Base-by-base conservation (phyloP, 495 filamentous ascomycete genomes). In the Xylaria flabelliformis region DNA sequence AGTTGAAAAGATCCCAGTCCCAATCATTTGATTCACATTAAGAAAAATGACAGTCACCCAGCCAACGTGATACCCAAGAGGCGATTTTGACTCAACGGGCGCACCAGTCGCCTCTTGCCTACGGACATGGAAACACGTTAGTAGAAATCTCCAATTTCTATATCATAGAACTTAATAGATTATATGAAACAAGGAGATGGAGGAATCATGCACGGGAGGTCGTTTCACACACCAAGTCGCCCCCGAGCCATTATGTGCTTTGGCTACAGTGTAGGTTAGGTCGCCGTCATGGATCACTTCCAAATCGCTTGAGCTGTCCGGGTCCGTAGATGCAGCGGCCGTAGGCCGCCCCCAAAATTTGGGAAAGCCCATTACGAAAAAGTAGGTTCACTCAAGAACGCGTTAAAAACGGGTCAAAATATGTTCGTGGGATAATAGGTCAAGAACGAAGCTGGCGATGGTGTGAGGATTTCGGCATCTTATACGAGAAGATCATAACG, bases 11-110 rank as follows among this genome's bases (percentile, higher is more conserved):
- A 92, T 84, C 15, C 90, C 89, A 0, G 89, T 91, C 0, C 90
- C 90, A 67, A 92, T 85, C 89, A 91, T 92, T 76, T 88, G 86
- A 72, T 86, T 88, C 34, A 92, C 73, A 70, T 91, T 91, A 34
- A 92, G 77, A 72, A 89, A 89, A 48, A 90, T 80, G 26, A 88
- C 86, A 12, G 88, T 88, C 63, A 88, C 66, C 13, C 80, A 82
- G 4, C 85, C 85, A 12, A 91, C 89, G 4, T 84, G 77, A 74
- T 90, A 90, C 5, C 90, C 90, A 29, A 92, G 78, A 0, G 90
- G 89, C 12, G 88, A 91, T 19, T 79, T 71, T 0, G 74, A 78
- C 73, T 91, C 90, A 10, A 91, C 86, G 0, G 90, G 90, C 6
- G 90, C 90, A 12, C 90, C 90, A 2, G 80, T 79, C 3, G 87